Base-by-base conservation (phyloP, 2,329 filamentous ascomycete species). In the Dactylellina drechsleri region DNA sequence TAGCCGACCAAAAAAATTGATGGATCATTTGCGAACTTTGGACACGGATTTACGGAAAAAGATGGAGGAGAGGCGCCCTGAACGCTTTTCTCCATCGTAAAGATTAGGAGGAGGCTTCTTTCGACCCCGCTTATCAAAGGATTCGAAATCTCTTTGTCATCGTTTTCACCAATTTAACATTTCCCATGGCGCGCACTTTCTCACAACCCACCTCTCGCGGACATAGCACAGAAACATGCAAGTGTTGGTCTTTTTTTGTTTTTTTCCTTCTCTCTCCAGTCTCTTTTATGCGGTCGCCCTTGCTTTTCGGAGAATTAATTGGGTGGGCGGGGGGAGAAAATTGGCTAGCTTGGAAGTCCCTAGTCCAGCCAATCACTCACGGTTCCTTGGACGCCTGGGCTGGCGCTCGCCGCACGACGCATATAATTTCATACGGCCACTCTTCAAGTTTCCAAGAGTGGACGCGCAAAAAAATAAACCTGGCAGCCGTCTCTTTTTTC, bases 221-320 rank as follows among this genome's bases (percentile, higher is more conserved):
- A 62, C 57, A 45, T 66, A 49, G 47, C 26, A 61, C 68, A 47
- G 56, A 50, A 47, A 36, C 50, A 52, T 18, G 67, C 31, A 62
- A 66, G 53, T 74, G 70, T 74, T 74, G 70, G 70, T 62, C 40
- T 57, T 64, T 61, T 66, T 58, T 72, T 65, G 56, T 66, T 67
- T 53, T 67, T 58, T 52, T 40, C 54, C 26, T 57, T 60, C 54
- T 53, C 62, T 66, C 43, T 36, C 28, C 53, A 45, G 31, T 7
- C 31, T 36, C 64, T 45, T 60, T 74, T 50, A 10, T 28, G 49
- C 47, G 40, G 41, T 67, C 45, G 62, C 64, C 71, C 71, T 75
- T 75, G 71, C 71, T 64, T 67, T 68, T 75, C 71, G 71, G 71
- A 75, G 71, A 75, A 75, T 75, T 68, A 64, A 75, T 75, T 68